phyloP scores from a whole-genome alignment of 1,284 basidiomycete genomes.

The Ustilago sp. region DNA sequence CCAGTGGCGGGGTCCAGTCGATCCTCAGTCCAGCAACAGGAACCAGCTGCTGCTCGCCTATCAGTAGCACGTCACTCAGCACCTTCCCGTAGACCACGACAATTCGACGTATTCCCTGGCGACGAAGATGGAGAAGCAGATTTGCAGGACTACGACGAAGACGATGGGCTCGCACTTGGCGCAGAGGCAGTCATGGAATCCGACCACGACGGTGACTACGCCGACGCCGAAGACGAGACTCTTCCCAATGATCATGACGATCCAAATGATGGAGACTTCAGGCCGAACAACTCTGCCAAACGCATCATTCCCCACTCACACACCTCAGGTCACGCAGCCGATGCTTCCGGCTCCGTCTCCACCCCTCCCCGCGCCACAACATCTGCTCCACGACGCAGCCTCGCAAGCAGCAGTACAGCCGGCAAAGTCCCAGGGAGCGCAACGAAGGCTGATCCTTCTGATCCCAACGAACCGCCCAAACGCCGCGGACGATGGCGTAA shows the following conservation, averaged over 20 bases:
- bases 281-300: constrained; percentile 3
- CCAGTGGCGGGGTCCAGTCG: constrained; percentile 17
- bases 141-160: constrained; percentile 2
- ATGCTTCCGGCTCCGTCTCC: constrained; percentile 1
- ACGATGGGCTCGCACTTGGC: constrained; percentile 29
- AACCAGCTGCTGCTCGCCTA: not conserved
- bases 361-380: constrained; percentile 3
- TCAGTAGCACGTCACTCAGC: not conserved
- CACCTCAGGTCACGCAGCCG: not conserved
- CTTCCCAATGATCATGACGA: constrained; percentile 11
- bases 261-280: constrained; percentile 38
- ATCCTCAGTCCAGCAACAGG: not conserved
- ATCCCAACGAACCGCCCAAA: not conserved
- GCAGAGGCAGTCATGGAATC: constrained; percentile 37
- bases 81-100: not conserved
- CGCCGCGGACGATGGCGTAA: constrained; percentile 30
- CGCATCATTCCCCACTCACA: not conserved
- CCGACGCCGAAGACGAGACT: constrained; percentile 20
- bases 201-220: constrained; percentile 23
- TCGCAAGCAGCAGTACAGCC: constrained; percentile 15
- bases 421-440: constrained; percentile 31
- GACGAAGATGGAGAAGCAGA: constrained; percentile 5
- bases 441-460: not conserved
- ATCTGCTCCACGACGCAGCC: constrained; percentile 9
- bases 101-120: not conserved